A percentile compares a stretch with the other conserved stretches of the same genome.
These are phyloP conservation scores for Erysimum cheiranthoides DNA, from an alignment of 345 rosid species.

Conservation along the genomic window DNA sequence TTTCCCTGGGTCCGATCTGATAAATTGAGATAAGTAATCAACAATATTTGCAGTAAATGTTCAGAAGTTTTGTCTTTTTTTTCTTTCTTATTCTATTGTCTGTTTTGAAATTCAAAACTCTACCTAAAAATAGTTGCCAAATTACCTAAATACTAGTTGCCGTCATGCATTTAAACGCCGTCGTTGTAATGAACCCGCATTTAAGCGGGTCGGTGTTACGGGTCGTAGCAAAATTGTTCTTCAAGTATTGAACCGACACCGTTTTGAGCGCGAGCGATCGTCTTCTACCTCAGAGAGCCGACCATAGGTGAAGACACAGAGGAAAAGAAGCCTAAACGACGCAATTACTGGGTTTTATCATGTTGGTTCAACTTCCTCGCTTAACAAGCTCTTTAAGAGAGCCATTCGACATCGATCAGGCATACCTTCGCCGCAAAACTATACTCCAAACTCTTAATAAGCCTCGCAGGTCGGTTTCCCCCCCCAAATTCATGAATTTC, in stretches of 20 bases:
- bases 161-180: background rate
- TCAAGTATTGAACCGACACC: constrained; percentile 15
- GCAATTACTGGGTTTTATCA: constrained; percentile 31
- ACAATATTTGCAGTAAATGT: background rate
- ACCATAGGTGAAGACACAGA: background rate
- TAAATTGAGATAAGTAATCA: background rate
- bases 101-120: constrained; percentile 20
- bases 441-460: constrained; percentile 62
- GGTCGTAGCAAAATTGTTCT: constrained; percentile 14
- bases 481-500: background rate
- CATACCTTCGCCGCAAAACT: constrained; percentile 81
- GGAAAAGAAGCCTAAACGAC: constrained; percentile 33
- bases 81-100: background rate
- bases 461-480: constrained; percentile 56
- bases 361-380: constrained; percentile 85
- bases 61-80: background rate
- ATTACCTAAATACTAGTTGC: no score
- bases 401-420: constrained; percentile 84
- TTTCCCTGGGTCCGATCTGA: no score
- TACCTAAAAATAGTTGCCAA: no score
- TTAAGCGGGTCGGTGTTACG: constrained; percentile 25
- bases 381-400: constrained; percentile 81
- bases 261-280: constrained; percentile 28
- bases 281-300: constrained; percentile 15
- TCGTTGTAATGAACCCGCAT: background rate